A percentile compares a stretch with the other conserved stretches of the same genome.
These are phyloP conservation scores for maize (Zea mays) DNA, from an alignment of 176 grass and related monocot species.

Conservation along the genomic window DNA sequence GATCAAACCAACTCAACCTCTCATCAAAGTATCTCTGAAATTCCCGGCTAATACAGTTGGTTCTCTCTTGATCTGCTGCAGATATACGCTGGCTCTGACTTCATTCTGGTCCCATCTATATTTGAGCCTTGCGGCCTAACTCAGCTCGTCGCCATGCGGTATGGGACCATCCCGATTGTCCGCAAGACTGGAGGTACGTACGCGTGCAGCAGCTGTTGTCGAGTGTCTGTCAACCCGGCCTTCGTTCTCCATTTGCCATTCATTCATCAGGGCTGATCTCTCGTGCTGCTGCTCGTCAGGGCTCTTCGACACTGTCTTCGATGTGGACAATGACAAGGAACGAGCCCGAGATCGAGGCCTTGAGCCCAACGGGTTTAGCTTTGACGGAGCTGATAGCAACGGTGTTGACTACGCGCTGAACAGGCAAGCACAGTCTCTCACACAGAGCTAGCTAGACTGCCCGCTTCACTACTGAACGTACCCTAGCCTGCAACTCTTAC, in stretches of 20 bases:
- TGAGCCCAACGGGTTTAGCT: slow-evolving; percentile 86
- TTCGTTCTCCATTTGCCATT: too few relatives aligned
- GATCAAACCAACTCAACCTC: background rate
- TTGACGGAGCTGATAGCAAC: slow-evolving; percentile 62
- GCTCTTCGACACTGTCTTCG: slow-evolving; percentile 83
- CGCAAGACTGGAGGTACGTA: slow-evolving; percentile 84
- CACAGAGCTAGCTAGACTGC: background rate
- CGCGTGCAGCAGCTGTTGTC: background rate
- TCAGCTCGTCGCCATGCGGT: slow-evolving; percentile 88
- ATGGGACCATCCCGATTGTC: slow-evolving; percentile 80
- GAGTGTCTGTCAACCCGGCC: background rate
- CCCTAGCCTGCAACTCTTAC: background rate
- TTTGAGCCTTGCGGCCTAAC: slow-evolving; percentile 94
- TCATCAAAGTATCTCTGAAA: slow-evolving; percentile 1
- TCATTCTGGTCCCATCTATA: slow-evolving; percentile 84
- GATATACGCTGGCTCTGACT: slow-evolving; percentile 92
- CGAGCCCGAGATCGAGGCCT: slow-evolving; percentile 54
- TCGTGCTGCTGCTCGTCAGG: slow-evolving; percentile 42
- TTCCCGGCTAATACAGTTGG: background rate
- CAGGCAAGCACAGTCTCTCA: slow-evolving; percentile 45
- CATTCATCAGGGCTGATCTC: too few relatives aligned
- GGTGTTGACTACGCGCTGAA: slow-evolving; percentile 70
- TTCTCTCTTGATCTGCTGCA: slow-evolving; percentile 22
- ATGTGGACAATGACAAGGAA: slow-evolving; percentile 78
- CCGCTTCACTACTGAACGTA: background rate